Base-by-base conservation (phyloP, 306 rosid species). In the Castanea sativa region DNA sequence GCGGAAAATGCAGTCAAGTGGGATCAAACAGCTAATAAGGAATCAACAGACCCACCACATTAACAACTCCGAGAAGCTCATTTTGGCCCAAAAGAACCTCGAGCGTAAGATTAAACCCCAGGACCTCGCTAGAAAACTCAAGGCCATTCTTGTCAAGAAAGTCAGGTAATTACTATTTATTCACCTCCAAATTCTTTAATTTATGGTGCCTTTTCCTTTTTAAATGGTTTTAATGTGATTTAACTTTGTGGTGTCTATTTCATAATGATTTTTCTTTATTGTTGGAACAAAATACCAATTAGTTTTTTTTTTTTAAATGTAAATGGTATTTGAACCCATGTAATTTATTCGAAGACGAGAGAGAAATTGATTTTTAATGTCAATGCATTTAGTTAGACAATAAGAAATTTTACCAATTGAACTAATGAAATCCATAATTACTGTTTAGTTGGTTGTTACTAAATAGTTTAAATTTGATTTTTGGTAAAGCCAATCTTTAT, bases 41-140 rank as follows among this genome's bases (percentile, higher is more conserved):
- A 70, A 18, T 0, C 91, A 86, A 78, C 90, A 87, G 64, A 83
- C 77, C 52, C 88, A 82, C 80, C 98, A 95, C 78, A 73, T 95
- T 69, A 95, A 91, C 81, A 92, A 92, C 86, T 95, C 98, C 14
- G 96, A 92, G 91, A 95, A 91, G 86, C 94, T 95, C 8, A 83
- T 91, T 33, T 78, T 90, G 83, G 96, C 97, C 16, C 77, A 81
- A 67, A 91, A 92, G 83, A 84, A 58, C 45, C 84, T 95, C 79
- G 84, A 92, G 83, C 88, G 41, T 7, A 91, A 70, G 82, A 32
- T 95, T 55, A 86, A 79, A 21, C 88, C 97, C 6, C 88, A 90
- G 69, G 94, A 95, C 49, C 89, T 91, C 10, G 90, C 97, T 10
- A 87, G 84, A 84, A 92, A 92, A 82, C 95, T 95, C 69, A 86